A percentile compares a stretch with the other conserved stretches of the same genome.
phyloP scores from a whole-genome alignment of 345 rosid genomes.

The Iberis pinnata region DNA sequence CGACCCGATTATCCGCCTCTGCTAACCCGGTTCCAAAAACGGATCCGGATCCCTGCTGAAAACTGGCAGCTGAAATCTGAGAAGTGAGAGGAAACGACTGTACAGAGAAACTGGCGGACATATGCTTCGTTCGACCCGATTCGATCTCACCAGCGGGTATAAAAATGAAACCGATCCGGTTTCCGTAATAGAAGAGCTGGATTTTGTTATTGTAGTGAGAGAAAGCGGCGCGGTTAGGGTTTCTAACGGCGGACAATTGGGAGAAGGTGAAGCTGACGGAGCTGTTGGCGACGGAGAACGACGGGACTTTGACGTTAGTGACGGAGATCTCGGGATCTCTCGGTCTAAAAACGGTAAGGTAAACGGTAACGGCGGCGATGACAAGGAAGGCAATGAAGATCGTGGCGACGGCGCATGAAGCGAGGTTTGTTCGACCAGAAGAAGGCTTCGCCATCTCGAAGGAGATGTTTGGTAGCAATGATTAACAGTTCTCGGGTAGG shows the following conservation, averaged over 20 bases:
- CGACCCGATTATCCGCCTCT: too few relatives aligned
- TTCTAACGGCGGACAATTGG: slow-evolving; percentile 63
- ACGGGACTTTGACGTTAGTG: slow-evolving; percentile 72
- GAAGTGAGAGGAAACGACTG: slow-evolving; percentile 62
- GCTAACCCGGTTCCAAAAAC: slow-evolving; percentile 23
- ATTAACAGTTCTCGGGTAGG: slow-evolving; percentile 6
- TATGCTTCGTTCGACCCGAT: slow-evolving; percentile 70
- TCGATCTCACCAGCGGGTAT: slow-evolving; percentile 89
- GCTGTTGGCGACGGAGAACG: slow-evolving; percentile 68
- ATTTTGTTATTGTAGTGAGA: slow-evolving; percentile 82
- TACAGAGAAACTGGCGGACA: slow-evolving; percentile 74
- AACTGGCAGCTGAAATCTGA: slow-evolving; percentile 3
- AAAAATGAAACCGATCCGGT: slow-evolving; percentile 82
- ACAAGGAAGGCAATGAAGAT: slow-evolving; percentile 61
- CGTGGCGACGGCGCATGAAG: slow-evolving; percentile 86
- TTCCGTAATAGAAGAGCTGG: slow-evolving; percentile 79
- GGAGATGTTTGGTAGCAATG: slow-evolving; percentile 25
- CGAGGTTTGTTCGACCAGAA: slow-evolving; percentile 70
- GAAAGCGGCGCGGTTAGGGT: slow-evolving; percentile 79
- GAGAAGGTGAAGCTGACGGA: slow-evolving; percentile 80
- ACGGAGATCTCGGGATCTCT: slow-evolving; percentile 81
- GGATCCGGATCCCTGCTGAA: slow-evolving; percentile 13
- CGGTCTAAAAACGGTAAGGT: slow-evolving; percentile 81
- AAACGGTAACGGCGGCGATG: slow-evolving; percentile 56
- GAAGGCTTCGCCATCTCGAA: slow-evolving; percentile 20